These are phyloP conservation scores for Teunomyces atbi DNA, from an alignment of 805 yeast species.

Conservation along the genomic window DNA sequence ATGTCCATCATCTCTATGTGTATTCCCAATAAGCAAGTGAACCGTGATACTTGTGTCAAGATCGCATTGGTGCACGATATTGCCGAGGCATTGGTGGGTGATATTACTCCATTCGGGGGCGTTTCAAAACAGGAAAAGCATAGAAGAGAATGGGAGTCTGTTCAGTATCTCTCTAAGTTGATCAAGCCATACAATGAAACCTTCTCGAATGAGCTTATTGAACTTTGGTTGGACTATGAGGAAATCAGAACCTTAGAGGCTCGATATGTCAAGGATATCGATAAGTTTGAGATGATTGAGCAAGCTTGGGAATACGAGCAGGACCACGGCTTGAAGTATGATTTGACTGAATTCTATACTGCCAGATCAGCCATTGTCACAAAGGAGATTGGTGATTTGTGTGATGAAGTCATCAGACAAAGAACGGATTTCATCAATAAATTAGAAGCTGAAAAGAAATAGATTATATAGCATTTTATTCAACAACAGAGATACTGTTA, in stretches of 20 bases:
- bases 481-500: no score
- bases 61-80: slow-evolving; percentile 91
- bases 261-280: slow-evolving; percentile 87
- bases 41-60: slow-evolving; percentile 70
- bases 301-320: slow-evolving; percentile 86
- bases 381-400: slow-evolving; percentile 65
- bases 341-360: slow-evolving; percentile 66
- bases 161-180: slow-evolving; percentile 59
- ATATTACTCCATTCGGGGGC: slow-evolving; percentile 74
- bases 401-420: slow-evolving; percentile 43
- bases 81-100: slow-evolving; percentile 93
- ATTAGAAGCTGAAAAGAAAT: slow-evolving; percentile 4
- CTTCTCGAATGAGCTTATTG: slow-evolving; percentile 64
- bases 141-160: slow-evolving; percentile 72
- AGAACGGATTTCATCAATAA: slow-evolving; percentile 13
- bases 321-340: slow-evolving; percentile 51
- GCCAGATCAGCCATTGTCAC: slow-evolving; percentile 66
- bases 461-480: background rate
- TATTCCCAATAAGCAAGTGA: slow-evolving; percentile 52
- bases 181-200: slow-evolving; percentile 61
- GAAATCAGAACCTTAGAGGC: slow-evolving; percentile 80
- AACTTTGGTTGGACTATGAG: slow-evolving; percentile 88
- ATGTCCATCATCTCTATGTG: slow-evolving; percentile 83
- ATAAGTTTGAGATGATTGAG: slow-evolving; percentile 81
- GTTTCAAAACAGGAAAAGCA: slow-evolving; percentile 80